phyloP scores from a whole-genome alignment of 768 basidiomycete genomes.

The Auriscalpium orientale region DNA sequence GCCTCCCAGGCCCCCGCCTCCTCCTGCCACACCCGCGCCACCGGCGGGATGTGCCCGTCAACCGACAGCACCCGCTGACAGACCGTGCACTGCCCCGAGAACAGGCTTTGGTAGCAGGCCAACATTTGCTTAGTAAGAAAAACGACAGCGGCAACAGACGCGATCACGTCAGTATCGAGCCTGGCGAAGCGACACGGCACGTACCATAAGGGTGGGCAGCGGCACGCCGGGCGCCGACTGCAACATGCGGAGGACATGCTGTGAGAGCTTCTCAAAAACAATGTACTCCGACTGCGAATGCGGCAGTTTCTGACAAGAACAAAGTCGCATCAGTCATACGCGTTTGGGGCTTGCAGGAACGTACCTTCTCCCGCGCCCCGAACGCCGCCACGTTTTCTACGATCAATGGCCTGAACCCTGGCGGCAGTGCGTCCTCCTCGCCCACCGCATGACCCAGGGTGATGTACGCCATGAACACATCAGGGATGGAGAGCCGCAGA shows the following conservation, averaged over 20 bases:
- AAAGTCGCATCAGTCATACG: slow-evolving; percentile 1
- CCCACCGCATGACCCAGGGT: slow-evolving; percentile 29
- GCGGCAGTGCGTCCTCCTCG: slow-evolving; percentile 9
- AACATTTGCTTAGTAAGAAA: slow-evolving; percentile 37
- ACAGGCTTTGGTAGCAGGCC: slow-evolving; percentile 50
- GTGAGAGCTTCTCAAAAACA: slow-evolving; percentile 58
- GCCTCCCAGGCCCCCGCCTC: slow-evolving; percentile 37
- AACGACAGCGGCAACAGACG: neutral
- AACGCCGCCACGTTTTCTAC: slow-evolving; percentile 64
- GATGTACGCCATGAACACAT: slow-evolving; percentile 62
- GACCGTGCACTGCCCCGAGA: slow-evolving; percentile 48
- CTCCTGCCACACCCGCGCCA: slow-evolving; percentile 50
- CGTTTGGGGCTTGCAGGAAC: neutral
- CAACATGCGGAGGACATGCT: slow-evolving; percentile 56
- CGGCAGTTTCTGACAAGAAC: slow-evolving; percentile 43
- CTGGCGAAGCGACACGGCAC: slow-evolving; percentile 6
- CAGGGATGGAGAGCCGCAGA: slow-evolving; percentile 53
- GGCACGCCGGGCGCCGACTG: slow-evolving; percentile 45
- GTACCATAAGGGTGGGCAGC: slow-evolving; percentile 47
- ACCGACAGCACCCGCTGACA: slow-evolving; percentile 62
- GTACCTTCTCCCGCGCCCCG: slow-evolving; percentile 65
- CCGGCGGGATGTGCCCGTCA: slow-evolving; percentile 68
- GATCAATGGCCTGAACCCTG: slow-evolving; percentile 24
- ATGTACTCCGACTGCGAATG: slow-evolving; percentile 63
- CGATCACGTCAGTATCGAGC: neutral